Percentiles rank a stretch among this genome's conserved stretches.
Conservation (phyloP, 768 basidiomycete genomes). For the Mrakia blollopis region DNA sequence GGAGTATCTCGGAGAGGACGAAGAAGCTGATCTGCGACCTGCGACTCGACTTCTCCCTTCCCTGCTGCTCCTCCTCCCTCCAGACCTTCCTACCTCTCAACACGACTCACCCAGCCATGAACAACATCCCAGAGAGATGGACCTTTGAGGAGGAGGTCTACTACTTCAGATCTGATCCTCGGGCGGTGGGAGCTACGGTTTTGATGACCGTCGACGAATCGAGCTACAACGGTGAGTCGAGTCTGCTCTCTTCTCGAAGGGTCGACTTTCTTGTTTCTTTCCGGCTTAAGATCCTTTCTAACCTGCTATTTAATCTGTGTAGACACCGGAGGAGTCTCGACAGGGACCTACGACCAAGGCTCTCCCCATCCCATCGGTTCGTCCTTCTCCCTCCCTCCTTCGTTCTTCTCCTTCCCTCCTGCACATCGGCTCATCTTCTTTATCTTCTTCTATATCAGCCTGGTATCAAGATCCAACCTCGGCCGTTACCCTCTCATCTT, state of each 20-base stretch:
- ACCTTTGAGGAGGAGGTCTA: constrained; percentile 50
- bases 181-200: constrained; percentile 58
- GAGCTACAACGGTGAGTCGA: constrained; percentile 54
- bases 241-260: neutral
- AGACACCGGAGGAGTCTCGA: constrained; percentile 14
- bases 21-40: neutral
- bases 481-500: constrained; percentile 49
- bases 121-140: constrained; percentile 47
- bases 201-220: constrained; percentile 63
- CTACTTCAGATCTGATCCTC: constrained; percentile 68
- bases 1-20: neutral
- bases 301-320: neutral
- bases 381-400: neutral
- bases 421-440: neutral
- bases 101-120: constrained; percentile 59
- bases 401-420: too few relatives aligned
- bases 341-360: neutral
- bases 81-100: constrained; percentile 57
- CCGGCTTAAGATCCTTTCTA: neutral
- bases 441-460: constrained; percentile 39
- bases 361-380: constrained; percentile 45
- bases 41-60: neutral
- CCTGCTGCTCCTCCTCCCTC: neutral
- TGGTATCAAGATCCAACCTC: constrained; percentile 78
- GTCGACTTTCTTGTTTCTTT: neutral